Evolutionary conservation across 2,329 filamentous ascomycete genomes (phyloP).

Genomic region (Nemania bipapillata): DNA sequence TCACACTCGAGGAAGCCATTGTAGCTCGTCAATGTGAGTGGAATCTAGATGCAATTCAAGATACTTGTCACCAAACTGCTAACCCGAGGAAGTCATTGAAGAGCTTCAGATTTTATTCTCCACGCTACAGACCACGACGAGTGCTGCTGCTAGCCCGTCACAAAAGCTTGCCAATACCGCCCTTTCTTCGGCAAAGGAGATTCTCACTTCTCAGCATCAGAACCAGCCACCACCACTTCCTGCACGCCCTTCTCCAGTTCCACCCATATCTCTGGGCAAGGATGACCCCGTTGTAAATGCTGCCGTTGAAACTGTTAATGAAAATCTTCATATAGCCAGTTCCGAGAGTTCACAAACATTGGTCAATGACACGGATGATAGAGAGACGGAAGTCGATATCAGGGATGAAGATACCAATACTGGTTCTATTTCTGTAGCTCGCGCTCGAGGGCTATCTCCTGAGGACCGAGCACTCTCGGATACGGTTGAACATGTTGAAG

Average conservation of each 20-base stretch:
- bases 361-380: slow-evolving; percentile 58
- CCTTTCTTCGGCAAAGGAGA: slow-evolving; percentile 65
- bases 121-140: slow-evolving; percentile 72
- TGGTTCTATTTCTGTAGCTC: neutral
- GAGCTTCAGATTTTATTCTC: slow-evolving; percentile 77
- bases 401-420: slow-evolving; percentile 28
- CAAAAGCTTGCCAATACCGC: slow-evolving; percentile 83
- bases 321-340: slow-evolving; percentile 58
- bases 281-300: slow-evolving; percentile 54
- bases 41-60: neutral
- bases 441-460: slow-evolving; percentile 1
- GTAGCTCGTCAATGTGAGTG: slow-evolving; percentile 78
- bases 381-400: slow-evolving; percentile 48
- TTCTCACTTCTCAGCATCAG: slow-evolving; percentile 41
- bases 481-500: slow-evolving; percentile 38
- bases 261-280: slow-evolving; percentile 48
- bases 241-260: slow-evolving; percentile 58
- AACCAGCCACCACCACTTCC: slow-evolving; percentile 62
- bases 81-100: slow-evolving; percentile 70
- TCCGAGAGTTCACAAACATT: slow-evolving; percentile 64
- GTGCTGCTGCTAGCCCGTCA: slow-evolving; percentile 73
- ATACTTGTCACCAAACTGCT: slow-evolving; percentile 21
- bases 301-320: slow-evolving; percentile 49
- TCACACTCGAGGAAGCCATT: slow-evolving; percentile 68
- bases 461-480: slow-evolving; percentile 28